phyloP scores from a whole-genome alignment of 768 basidiomycete species.

The Tephrocybe sp. region DNA sequence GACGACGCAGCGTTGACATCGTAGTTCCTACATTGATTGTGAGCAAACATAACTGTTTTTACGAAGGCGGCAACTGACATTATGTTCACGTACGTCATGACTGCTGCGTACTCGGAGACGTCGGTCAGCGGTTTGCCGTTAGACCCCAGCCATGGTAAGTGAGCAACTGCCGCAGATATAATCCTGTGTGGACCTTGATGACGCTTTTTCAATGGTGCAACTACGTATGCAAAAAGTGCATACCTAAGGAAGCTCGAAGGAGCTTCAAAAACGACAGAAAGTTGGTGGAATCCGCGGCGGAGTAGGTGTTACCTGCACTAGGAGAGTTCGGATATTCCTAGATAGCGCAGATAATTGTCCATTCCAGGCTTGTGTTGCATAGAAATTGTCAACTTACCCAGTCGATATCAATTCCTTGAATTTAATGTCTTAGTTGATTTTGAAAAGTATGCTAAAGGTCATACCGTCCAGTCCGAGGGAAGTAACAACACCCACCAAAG shows the following conservation, averaged over 20 bases:
- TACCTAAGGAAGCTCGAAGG: conserved; percentile 57
- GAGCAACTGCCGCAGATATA: conserved; percentile 69
- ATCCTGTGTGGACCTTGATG: conserved; percentile 49
- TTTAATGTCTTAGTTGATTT: conserved; percentile 18
- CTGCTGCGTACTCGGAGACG: conserved; percentile 60
- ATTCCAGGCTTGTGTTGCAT: neutral
- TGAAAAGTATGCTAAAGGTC: conserved; percentile 29
- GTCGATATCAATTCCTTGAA: conserved; percentile 48
- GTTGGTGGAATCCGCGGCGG: conserved; percentile 60
- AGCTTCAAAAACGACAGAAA: conserved; percentile 59
- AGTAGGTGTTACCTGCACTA: conserved; percentile 62
- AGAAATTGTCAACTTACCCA: conserved; percentile 39
- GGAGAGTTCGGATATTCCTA: conserved; percentile 72
- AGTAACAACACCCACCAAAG: conserved; percentile 55
- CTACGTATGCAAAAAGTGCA: neutral
- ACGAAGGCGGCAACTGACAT: conserved; percentile 38
- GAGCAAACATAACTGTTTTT: conserved; percentile 19
- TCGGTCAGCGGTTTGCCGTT: conserved; percentile 62
- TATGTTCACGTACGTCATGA: conserved; percentile 67
- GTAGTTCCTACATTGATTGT: conserved; percentile 56
- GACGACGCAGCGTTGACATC: conserved; percentile 64
- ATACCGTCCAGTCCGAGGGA: conserved; percentile 65
- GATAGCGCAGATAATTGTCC: conserved; percentile 26
- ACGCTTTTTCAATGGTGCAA: neutral
- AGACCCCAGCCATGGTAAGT: conserved; percentile 65